A percentile compares a stretch with the other conserved stretches of the same genome.
Evolutionary conservation across 345 rosid species (phyloP).

Genomic region (Chamaenerion angustifolium): DNA sequence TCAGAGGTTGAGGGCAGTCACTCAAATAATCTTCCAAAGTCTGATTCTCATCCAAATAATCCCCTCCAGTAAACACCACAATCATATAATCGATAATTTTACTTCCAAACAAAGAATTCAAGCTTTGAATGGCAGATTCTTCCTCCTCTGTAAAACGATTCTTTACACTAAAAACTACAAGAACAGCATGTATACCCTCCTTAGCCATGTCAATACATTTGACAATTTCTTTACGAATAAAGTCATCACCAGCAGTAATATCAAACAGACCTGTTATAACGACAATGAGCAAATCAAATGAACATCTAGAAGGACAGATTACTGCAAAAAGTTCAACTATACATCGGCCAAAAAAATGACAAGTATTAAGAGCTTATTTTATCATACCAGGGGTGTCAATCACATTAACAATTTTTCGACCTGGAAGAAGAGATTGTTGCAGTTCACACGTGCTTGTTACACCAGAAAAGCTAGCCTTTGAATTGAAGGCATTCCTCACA

Average conservation of each 20-base stretch:
- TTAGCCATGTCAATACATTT: constrained; percentile 70
- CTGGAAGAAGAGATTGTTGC: constrained; percentile 38
- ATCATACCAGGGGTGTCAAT: constrained; percentile 85
- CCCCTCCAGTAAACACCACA: constrained; percentile 85
- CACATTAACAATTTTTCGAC: constrained; percentile 68
- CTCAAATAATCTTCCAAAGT: constrained; percentile 59
- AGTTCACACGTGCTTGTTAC: constrained; percentile 63
- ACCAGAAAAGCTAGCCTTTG: constrained; percentile 56
- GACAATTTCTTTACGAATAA: constrained; percentile 73
- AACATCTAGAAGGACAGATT: no score
- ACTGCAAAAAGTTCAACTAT: no score
- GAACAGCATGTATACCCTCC: constrained; percentile 76
- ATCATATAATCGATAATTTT: constrained; percentile 69
- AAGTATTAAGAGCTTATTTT: not conserved
- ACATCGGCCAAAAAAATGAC: no score
- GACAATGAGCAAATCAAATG: not conserved
- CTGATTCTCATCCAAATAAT: constrained; percentile 68
- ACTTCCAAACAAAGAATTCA: constrained; percentile 64
- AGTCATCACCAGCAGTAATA: constrained; percentile 41
- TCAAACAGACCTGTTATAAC: constrained; percentile 63
- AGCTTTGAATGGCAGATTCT: constrained; percentile 43
- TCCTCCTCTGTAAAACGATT: constrained; percentile 63
- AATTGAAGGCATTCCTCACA: constrained; percentile 54
- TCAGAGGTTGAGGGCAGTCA: constrained; percentile 57
- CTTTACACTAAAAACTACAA: constrained; percentile 60